phyloP scores from a whole-genome alignment of 202 grass and related monocot species.

The Carex arenaria region DNA sequence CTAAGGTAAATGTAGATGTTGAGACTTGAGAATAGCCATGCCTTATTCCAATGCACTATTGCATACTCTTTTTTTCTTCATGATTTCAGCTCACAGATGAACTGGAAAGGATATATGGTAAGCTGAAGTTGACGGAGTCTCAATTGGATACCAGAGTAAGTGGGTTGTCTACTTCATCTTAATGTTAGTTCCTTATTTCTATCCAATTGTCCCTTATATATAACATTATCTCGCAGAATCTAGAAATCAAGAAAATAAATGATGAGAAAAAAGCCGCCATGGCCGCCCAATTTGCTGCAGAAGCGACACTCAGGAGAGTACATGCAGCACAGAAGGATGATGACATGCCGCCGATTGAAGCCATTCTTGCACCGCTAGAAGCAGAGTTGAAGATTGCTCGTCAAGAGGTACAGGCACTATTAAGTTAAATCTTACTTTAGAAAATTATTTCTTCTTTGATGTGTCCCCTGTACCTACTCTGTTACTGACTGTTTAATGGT shows the following conservation, averaged over 20 bases:
- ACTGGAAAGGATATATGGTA: constrained; percentile 66
- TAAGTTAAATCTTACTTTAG: background rate
- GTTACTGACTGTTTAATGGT: background rate
- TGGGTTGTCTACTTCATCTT: background rate
- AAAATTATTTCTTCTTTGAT: background rate
- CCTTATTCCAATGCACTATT: background rate
- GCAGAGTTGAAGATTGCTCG: constrained; percentile 87
- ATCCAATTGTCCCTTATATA: constrained; percentile 14
- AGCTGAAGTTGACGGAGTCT: constrained; percentile 83
- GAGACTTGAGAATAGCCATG: background rate
- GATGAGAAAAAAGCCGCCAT: constrained; percentile 86
- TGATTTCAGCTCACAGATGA: constrained; percentile 85
- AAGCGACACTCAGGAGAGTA: constrained; percentile 90
- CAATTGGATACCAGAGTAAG: constrained; percentile 83
- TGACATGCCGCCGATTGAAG: constrained; percentile 97
- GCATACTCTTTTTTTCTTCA: constrained; percentile 4
- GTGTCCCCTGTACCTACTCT: background rate
- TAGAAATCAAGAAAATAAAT: constrained; percentile 96
- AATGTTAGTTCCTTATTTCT: constrained; percentile 12
- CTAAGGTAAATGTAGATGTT: background rate
- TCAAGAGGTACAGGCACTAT: constrained; percentile 59
- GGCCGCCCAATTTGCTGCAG: constrained; percentile 95
- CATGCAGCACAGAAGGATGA: constrained; percentile 98
- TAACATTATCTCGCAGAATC: constrained; percentile 53
- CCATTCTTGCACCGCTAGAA: constrained; percentile 96